Evolutionary conservation across 176 grass and related monocot genomes (phyloP), one percentile per base, ranked within the genome.

Genomic region (Avena atlantica): DNA sequence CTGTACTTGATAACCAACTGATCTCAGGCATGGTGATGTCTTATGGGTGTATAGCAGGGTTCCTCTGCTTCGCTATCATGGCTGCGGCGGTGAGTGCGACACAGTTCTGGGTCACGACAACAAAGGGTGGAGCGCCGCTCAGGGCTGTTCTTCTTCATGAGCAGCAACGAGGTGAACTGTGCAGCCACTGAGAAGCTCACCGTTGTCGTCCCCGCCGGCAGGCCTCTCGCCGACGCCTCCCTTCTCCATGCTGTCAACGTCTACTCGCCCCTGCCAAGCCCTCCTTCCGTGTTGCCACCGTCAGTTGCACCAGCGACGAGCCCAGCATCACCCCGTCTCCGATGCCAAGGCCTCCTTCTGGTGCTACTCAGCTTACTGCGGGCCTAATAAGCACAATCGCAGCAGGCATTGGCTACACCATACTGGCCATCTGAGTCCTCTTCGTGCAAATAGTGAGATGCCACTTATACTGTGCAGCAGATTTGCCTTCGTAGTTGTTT

Each of bases 51-150:
- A 15, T 89, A 3, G 25, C 12, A 13, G 42, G 70, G n/a, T 62
- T 89, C 0, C 27, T 79, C 23, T 85, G 67, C 72, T 27, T 91
- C 48, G 12, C 50, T 52, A 12, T 51, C 50, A 51, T 51, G 50
- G 50, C 50, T 3, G 50, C 12, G 50, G 50, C 0, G 50, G 50
- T 1, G 2, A 51, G 50, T 12, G 50, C 50, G 50, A 51, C 12
- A 12, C 50, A 51, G 50, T 51, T 93, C 91, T 83, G 49, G 58
- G 91, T 95, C 2, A 91, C 31, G 91, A 90, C 2, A n/a, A n/a
- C n/a, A n/a, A n/a, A n/a, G n/a, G n/a, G n/a, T n/a, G n/a, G n/a
- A n/a, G n/a, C n/a, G n/a, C n/a, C n/a, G n/a, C n/a, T n/a, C n/a
- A n/a, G n/a, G n/a, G n/a, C n/a, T n/a, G n/a, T n/a, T n/a, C n/a